These are phyloP conservation scores for Pleurotus pulmonarius DNA, from an alignment of 768 basidiomycete species.

Conservation along the genomic window DNA sequence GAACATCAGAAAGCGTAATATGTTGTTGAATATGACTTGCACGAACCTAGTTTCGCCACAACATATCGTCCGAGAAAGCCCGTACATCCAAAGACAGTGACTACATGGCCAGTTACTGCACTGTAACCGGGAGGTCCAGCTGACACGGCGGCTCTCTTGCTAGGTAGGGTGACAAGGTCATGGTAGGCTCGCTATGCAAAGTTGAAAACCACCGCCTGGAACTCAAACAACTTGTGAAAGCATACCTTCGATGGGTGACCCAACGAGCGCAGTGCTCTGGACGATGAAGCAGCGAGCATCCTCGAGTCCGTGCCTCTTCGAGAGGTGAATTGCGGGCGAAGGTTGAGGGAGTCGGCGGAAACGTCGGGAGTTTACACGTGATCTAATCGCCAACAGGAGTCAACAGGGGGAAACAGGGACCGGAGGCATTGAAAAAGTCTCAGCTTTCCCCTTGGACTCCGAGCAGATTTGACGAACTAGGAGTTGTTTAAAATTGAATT, in stretches of 20 bases:
- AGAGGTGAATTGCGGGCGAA: neutral
- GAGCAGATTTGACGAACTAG: too few relatives aligned
- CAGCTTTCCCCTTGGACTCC: too few relatives aligned
- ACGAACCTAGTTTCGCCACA: slow-evolving; percentile 86
- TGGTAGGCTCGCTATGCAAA: slow-evolving; percentile 64
- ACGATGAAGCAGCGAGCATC: slow-evolving; percentile 4
- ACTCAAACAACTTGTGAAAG: too few relatives aligned
- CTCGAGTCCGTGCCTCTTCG: neutral
- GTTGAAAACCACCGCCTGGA: too few relatives aligned
- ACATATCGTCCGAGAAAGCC: slow-evolving; percentile 94
- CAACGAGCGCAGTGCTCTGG: slow-evolving; percentile 1
- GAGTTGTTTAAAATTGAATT: too few relatives aligned
- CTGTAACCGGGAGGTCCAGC: slow-evolving; percentile 82
- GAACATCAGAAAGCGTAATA: neutral
- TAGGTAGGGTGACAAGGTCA: slow-evolving; percentile 62
- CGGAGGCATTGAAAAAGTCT: too few relatives aligned
- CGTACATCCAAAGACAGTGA: slow-evolving; percentile 96
- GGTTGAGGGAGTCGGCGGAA: slow-evolving; percentile 1
- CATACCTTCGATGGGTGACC: neutral
- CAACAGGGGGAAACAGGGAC: too few relatives aligned
- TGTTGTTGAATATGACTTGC: neutral
- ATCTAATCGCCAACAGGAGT: too few relatives aligned
- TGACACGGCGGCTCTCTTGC: slow-evolving; percentile 64
- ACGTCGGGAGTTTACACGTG: slow-evolving; percentile 2
- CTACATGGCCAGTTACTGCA: slow-evolving; percentile 85